A percentile compares a stretch with the other conserved stretches of the same genome.
phyloP scores from a whole-genome alignment of 495 filamentous ascomycete genomes.

The Platismatia glauca region DNA sequence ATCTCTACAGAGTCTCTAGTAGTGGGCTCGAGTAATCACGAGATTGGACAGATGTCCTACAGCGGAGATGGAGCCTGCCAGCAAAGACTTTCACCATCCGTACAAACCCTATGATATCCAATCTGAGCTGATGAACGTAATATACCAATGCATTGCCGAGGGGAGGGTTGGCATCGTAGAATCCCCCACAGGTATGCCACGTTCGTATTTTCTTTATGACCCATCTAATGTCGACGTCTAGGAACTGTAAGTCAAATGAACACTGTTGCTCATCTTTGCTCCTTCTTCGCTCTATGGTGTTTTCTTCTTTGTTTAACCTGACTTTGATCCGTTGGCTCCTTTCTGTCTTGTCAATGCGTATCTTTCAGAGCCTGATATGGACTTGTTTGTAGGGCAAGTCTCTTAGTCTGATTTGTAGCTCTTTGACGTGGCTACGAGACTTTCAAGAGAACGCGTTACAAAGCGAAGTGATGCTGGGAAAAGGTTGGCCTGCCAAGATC shows the following conservation, averaged over 20 bases:
- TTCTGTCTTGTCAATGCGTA: neutral
- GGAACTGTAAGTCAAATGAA: slow-evolving; percentile 41
- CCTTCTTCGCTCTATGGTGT: neutral
- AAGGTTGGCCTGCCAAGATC: slow-evolving; percentile 25
- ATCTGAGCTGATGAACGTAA: slow-evolving; percentile 75
- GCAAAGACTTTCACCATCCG: slow-evolving; percentile 74
- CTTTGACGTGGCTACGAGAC: slow-evolving; percentile 87
- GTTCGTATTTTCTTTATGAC: neutral
- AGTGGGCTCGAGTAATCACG: neutral
- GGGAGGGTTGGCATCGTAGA: slow-evolving; percentile 85
- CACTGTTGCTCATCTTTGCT: slow-evolving; percentile 19
- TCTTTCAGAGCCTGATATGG: neutral
- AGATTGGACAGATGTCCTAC: neutral
- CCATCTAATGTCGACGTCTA: slow-evolving; percentile 8
- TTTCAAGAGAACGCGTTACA: slow-evolving; percentile 64
- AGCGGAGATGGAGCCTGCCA: slow-evolving; percentile 1
- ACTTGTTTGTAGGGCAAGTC: slow-evolving; percentile 72
- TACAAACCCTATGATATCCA: slow-evolving; percentile 89
- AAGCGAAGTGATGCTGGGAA: slow-evolving; percentile 33
- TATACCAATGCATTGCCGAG: slow-evolving; percentile 73
- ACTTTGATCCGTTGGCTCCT: neutral
- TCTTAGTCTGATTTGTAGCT: slow-evolving; percentile 83
- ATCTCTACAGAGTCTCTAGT: neutral
- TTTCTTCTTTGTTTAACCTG: neutral
- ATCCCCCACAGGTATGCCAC: slow-evolving; percentile 66